Percentiles rank a stretch among this genome's conserved stretches.
These are phyloP conservation scores for Allium fistulosum DNA, from an alignment of 106 monocot species.

Conservation along the genomic window DNA sequence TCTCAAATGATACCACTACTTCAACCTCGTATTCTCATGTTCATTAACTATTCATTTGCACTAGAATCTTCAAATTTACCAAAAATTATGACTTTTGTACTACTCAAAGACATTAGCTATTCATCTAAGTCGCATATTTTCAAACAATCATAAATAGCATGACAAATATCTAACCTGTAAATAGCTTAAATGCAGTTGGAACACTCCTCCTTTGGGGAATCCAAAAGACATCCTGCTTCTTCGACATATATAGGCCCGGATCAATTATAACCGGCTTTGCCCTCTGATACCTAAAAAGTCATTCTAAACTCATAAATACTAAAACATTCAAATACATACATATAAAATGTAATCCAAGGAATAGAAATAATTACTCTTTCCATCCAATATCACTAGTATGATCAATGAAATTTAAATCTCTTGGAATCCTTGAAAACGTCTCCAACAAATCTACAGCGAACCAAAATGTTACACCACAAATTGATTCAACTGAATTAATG, in stretches of 20 bases:
- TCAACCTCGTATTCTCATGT: background rate
- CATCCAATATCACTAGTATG: constrained; percentile 87
- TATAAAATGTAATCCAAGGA: background rate
- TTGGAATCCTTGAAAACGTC: constrained; percentile 50
- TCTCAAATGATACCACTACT: background rate
- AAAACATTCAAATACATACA: background rate
- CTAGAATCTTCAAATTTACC: background rate
- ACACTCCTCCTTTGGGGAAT: constrained; percentile 63
- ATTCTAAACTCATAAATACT: background rate
- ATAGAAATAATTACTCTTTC: constrained; percentile 50
- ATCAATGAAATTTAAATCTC: constrained; percentile 87
- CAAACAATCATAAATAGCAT: too few relatives aligned
- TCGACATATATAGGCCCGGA: constrained; percentile 65
- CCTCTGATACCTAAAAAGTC: constrained; percentile 41
- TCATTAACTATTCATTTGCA: background rate
- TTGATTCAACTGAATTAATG: background rate
- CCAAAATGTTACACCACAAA: background rate
- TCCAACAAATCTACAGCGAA: constrained; percentile 53
- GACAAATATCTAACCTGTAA: constrained; percentile 43
- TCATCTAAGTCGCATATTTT: too few relatives aligned
- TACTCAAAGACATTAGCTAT: too few relatives aligned
- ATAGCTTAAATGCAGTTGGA: constrained; percentile 84
- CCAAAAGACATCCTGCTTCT: constrained; percentile 73
- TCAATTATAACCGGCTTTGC: constrained; percentile 80
- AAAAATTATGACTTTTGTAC: background rate